Percentiles rank a stretch among this genome's conserved stretches.
These are phyloP conservation scores for Canavalia gladiata DNA, from an alignment of 306 rosid genomes.

Conservation along the genomic window DNA sequence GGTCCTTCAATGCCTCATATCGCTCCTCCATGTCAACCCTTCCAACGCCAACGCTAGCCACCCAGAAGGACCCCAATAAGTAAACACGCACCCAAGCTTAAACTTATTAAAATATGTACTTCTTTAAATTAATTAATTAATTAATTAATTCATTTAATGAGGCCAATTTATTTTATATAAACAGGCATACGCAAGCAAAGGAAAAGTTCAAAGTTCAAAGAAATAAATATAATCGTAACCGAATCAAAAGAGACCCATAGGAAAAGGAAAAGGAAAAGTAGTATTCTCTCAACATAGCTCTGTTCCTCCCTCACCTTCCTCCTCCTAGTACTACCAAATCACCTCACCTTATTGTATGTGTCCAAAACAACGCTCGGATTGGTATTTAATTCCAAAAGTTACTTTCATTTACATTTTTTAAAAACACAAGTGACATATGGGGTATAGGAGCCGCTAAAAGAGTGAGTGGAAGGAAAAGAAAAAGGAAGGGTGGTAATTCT, in stretches of 20 bases:
- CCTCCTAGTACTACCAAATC: background rate
- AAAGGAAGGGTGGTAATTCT: background rate
- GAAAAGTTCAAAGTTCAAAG: conserved; percentile 48
- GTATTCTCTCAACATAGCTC: background rate
- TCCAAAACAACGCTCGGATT: background rate
- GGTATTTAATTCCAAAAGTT: too few species aligned
- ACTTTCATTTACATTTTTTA: too few species aligned
- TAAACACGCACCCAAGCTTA: background rate
- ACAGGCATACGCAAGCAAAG: conserved; percentile 32
- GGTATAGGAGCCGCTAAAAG: too few species aligned
- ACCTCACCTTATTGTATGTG: background rate
- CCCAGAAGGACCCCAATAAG: conserved; percentile 31
- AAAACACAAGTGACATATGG: too few species aligned
- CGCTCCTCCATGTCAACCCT: conserved; percentile 81
- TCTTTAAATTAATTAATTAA: background rate
- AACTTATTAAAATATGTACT: background rate
- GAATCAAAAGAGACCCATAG: conserved; percentile 9
- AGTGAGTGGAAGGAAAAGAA: background rate
- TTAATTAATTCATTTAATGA: background rate
- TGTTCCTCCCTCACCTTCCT: background rate
- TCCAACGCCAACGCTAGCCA: conserved; percentile 16
- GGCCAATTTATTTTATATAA: conserved; percentile 37
- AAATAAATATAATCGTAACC: conserved; percentile 32
- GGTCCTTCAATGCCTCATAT: conserved; percentile 90
- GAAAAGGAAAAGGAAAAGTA: background rate